phyloP scores from a whole-genome alignment of 2,329 filamentous ascomycete species.

The Neofusicoccum sp. region DNA sequence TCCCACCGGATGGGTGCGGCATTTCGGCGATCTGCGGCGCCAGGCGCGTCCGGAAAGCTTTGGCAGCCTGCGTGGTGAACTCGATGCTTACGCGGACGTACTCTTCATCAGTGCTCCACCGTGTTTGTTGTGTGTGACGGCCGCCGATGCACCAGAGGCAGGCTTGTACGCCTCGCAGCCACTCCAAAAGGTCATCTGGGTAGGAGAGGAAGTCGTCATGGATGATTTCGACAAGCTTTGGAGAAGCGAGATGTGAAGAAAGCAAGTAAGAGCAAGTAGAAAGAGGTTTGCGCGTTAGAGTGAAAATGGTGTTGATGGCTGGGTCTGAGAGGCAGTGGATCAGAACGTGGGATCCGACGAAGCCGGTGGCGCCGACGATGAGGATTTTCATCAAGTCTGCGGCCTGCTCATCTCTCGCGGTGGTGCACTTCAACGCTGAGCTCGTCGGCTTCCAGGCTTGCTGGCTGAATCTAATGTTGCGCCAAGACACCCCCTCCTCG shows the following conservation, averaged over 20 bases:
- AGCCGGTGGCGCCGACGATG: slow-evolving; percentile 21
- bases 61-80: background rate
- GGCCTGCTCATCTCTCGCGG: too few species aligned
- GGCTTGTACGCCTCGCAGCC: background rate
- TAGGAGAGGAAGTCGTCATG: background rate
- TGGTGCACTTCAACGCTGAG: too few species aligned
- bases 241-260: background rate
- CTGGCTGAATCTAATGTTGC: too few species aligned
- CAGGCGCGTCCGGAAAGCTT: background rate
- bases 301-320: background rate
- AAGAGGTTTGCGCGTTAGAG: background rate
- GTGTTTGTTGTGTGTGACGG: background rate
- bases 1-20: too few species aligned
- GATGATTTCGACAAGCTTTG: background rate
- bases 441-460: too few species aligned
- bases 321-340: slow-evolving; percentile 14
- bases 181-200: background rate
- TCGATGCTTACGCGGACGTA: slow-evolving; percentile 3
- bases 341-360: slow-evolving; percentile 19
- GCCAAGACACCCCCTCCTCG: too few species aligned
- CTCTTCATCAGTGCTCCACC: background rate
- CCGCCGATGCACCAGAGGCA: slow-evolving; percentile 4
- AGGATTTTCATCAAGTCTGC: slow-evolving; percentile 20
- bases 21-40: background rate
- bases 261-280: background rate